Percentiles rank a stretch among this genome's conserved stretches.
Conservation (phyloP, 805 yeast genomes). For the Starmera pachycereana region DNA sequence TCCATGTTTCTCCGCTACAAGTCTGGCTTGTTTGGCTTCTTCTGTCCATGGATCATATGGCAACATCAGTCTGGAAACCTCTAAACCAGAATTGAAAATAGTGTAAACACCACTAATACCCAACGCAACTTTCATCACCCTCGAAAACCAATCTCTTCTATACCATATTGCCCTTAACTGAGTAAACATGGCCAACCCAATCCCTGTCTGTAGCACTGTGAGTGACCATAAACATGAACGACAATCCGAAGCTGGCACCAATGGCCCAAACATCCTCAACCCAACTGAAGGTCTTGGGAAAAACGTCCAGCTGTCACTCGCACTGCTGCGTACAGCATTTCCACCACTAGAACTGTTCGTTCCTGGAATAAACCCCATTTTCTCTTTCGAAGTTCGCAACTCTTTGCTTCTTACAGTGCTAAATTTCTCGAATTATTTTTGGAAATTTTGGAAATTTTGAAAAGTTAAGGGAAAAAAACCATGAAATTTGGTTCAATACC, state of each 20-base stretch:
- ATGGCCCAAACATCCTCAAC: conserved; percentile 54
- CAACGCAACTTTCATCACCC: conserved; percentile 23
- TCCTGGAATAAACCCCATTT: no score
- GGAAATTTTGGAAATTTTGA: no score
- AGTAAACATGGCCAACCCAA: conserved; percentile 29
- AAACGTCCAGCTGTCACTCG: conserved; percentile 3
- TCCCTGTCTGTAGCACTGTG: conserved; percentile 39
- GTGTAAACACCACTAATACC: conserved; percentile 33
- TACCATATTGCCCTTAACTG: conserved; percentile 16
- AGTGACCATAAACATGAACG: conserved; percentile 40
- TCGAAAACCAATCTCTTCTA: conserved; percentile 16
- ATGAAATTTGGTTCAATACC: no score
- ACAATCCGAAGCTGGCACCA: conserved; percentile 66
- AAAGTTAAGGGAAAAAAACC: no score
- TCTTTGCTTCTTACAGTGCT: no score
- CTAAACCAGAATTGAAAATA: conserved; percentile 47
- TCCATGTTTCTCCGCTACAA: conserved; percentile 32
- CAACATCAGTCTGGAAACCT: conserved; percentile 36
- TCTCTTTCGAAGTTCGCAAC: no score
- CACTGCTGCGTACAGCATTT: not conserved
- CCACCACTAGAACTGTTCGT: no score
- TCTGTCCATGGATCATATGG: conserved; percentile 64
- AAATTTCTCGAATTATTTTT: no score
- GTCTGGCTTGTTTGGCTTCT: conserved; percentile 49
- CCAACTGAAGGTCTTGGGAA: conserved; percentile 48